A percentile compares a stretch with the other conserved stretches of the same genome.
Evolutionary conservation across 2,329 filamentous ascomycete genomes (phyloP).

Genomic region (Phialemoniopsis sp.): DNA sequence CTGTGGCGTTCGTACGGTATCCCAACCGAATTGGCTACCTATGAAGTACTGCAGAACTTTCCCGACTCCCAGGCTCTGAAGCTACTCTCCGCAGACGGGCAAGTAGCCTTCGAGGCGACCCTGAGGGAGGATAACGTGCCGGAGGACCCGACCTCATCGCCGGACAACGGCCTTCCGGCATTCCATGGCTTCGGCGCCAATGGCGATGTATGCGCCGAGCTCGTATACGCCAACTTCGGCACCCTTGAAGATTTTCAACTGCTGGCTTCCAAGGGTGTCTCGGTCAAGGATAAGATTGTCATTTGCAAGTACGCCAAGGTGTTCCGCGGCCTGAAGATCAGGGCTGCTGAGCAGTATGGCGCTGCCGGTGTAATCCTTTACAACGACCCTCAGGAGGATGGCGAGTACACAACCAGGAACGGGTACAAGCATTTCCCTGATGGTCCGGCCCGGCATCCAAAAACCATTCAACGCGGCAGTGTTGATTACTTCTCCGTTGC

Average conservation of each 20-base stretch:
- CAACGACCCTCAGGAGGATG: conserved; percentile 72
- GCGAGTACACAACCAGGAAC: conserved; percentile 68
- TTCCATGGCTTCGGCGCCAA: conserved; percentile 73
- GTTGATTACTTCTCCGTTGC: conserved; percentile 46
- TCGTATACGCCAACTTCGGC: conserved; percentile 50
- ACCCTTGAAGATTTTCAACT: conserved; percentile 72
- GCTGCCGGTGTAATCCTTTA: conserved; percentile 72
- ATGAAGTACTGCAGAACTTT: conserved; percentile 52
- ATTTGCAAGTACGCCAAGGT: conserved; percentile 71
- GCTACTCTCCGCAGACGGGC: conserved; percentile 6
- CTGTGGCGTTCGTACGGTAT: conserved; percentile 16
- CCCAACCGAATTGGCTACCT: conserved; percentile 24
- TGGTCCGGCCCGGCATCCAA: conserved; percentile 74
- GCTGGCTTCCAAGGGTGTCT: conserved; percentile 62
- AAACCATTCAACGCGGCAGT: conserved; percentile 76
- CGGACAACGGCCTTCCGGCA: conserved; percentile 59
- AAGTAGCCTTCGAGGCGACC: conserved; percentile 55
- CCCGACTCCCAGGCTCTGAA: conserved; percentile 29
- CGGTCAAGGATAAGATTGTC: conserved; percentile 72
- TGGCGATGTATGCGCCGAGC: conserved; percentile 65
- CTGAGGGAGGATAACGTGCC: conserved; percentile 65
- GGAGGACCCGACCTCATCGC: conserved; percentile 60
- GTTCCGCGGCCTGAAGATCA: conserved; percentile 80
- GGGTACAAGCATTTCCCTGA: conserved; percentile 68
- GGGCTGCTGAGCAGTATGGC: conserved; percentile 73